Evolutionary conservation across 1,139 yeast genomes (phyloP), one percentile per base, ranked within the genome.

Genomic region (Hanseniaspora sp.): DNA sequence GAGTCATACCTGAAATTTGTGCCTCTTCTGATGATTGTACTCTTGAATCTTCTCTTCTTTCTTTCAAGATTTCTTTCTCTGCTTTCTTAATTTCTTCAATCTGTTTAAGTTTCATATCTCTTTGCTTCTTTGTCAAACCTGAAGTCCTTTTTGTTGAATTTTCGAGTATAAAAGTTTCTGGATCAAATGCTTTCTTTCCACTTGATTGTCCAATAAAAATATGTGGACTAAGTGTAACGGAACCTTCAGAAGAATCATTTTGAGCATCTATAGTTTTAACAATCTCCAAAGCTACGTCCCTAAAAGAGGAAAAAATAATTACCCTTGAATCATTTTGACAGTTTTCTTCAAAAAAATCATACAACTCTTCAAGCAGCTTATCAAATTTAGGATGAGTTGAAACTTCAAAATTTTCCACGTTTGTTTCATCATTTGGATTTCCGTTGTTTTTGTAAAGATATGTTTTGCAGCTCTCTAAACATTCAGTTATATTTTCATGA

Each of bases 201-300:
- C 67, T 71, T 0, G 80, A 69, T 59, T 94, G 99, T 0, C 99
- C 99, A 58, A 94, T 86, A 65, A 94, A 94, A 31, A 92, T 79
- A 65, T 87, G 95, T 0, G 98, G 86, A 54, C 78, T 76, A 30
- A 85, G 73, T 1, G 68, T 67, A 4, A 69, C 67, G 1, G 40
- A 29, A 7, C 33, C 38, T 23, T 37, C 30, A 17, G 54, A 38
- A 7, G 33, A 15, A 15, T 70, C 68, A 15, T 67, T 61, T 57
- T 67, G 62, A 18, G 64, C 65, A 58, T 81, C 86, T 38, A 92
- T 73, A 3, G 80, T 76, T 56, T 79, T 78, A 1, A 86, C 87
- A 53, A 94, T 83, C 59, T 88, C 96, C 39, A 86, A 71, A 0
- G 97, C 97, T 5, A 95, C 83, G 58, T 86, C 95, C 63, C 99